phyloP scores from a whole-genome alignment of 2,329 filamentous ascomycete genomes.

The Colletotrichum brevisporum region DNA sequence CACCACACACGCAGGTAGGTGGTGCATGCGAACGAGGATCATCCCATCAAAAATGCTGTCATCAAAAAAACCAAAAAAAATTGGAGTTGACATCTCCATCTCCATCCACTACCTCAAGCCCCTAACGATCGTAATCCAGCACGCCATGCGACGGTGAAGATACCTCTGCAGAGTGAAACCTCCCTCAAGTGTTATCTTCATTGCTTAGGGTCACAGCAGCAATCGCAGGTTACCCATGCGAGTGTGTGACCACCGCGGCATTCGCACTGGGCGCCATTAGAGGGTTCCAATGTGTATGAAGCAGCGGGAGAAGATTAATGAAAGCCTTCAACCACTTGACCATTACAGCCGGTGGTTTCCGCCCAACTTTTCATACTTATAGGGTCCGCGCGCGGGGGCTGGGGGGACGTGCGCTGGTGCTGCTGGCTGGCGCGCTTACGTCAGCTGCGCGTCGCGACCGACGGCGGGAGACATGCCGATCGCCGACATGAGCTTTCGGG shows the following conservation, averaged over 20 bases:
- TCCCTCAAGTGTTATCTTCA: conserved; percentile 79
- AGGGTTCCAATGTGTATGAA: conserved; percentile 71
- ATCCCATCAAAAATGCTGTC: neutral
- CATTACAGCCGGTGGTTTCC: conserved; percentile 68
- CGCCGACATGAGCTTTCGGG: neutral
- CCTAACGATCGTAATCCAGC: conserved; percentile 76
- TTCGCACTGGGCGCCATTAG: conserved; percentile 77
- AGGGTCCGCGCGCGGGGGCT: neutral
- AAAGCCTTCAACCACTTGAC: conserved; percentile 72
- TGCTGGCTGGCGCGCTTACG: neutral
- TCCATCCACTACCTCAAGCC: conserved; percentile 69
- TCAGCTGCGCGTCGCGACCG: neutral
- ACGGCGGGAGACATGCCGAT: conserved; percentile 6
- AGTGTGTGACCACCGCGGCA: conserved; percentile 76
- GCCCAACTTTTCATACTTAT: neutral
- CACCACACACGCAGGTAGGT: neutral
- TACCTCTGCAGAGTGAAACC: conserved; percentile 80
- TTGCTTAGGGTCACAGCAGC: conserved; percentile 75
- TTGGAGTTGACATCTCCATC: conserved; percentile 69
- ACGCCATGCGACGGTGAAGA: conserved; percentile 80
- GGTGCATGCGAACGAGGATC: too few species aligned
- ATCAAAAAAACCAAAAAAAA: conserved; percentile 52
- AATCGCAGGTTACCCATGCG: conserved; percentile 77
- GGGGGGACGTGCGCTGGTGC: neutral
- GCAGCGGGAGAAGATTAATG: conserved; percentile 63